Percentiles rank a stretch among this genome's conserved stretches.
Evolutionary conservation across 2,329 filamentous ascomycete species (phyloP).

Genomic region (Aspergillus melleus): DNA sequence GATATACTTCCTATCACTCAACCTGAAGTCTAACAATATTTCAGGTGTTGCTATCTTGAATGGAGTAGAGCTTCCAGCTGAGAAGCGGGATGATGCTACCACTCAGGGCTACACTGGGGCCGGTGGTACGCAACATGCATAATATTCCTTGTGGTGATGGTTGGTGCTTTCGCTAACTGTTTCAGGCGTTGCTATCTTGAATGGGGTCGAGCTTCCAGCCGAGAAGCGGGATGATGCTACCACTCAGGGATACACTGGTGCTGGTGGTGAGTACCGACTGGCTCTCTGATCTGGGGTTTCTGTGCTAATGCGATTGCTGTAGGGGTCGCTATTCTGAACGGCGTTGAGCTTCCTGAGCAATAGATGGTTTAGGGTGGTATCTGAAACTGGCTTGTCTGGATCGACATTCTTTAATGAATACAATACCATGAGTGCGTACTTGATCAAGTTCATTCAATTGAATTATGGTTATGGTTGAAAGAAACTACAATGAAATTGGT

Average conservation of each 20-base stretch:
- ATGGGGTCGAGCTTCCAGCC: background rate
- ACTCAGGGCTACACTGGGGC: background rate
- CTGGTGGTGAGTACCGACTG: background rate
- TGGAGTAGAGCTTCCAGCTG: background rate
- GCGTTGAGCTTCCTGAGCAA: background rate
- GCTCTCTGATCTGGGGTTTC: no score
- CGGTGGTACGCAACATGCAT: background rate
- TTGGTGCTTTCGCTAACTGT: background rate
- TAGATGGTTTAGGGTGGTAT: background rate
- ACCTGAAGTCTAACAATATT: background rate
- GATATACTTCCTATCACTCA: background rate
- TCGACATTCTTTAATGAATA: no score
- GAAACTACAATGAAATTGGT: no score
- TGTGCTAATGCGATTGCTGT: no score
- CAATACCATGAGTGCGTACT: no score
- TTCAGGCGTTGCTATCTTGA: background rate
- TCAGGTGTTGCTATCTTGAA: background rate
- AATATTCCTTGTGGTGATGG: background rate
- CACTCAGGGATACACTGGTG: background rate
- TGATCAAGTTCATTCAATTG: no score
- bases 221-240: background rate
- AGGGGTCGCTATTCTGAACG: background rate
- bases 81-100: background rate
- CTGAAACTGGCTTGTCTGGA: no score
- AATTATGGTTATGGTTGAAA: no score